Base-by-base conservation (phyloP, 1,284 basidiomycete species). In the Inonotus hispidus region DNA sequence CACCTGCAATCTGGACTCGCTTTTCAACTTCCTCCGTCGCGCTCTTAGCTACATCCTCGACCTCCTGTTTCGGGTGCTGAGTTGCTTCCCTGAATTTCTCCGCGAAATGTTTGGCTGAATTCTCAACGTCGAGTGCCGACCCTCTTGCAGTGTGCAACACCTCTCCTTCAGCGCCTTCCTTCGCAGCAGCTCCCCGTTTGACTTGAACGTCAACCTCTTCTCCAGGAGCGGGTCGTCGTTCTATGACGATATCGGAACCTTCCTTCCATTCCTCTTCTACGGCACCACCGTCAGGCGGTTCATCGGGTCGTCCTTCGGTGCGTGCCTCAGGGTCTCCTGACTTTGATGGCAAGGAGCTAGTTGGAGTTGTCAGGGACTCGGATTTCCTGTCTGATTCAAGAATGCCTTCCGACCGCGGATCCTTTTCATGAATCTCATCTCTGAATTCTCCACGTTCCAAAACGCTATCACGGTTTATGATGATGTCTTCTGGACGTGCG, bases 381-480 rank as follows among this genome's bases (percentile, higher is more conserved):
- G 70, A 65, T 3, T 16, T 64, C 32, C 61, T 65, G 59, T 49
- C 59, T 35, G 43, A 45, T 25, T 68, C 69, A 8, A 35, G 54
- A 62, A 59, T 71, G 54, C 63, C 66, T 66, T 72, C 69, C 56
- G 66, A 66, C 46, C 64, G 68, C 64, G 41, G 71, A 27, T 67
- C 68, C 58, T 69, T 76, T 63, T 76, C 79, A 29, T 75, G 72
- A 54, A 56, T 55, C 38, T 53, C 62, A 54, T 64, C 23, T 57
- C 62, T 64, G 65, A 71, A 53, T 57, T 78, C 77, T 6, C 84
- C 84, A 4, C 76, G 74, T 68, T 84, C 82, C 74, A 82, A 74
- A 4, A 70, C 72, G 53, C 69, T 78, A 71, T 93, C 90, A 41
- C 92, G 82, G 69, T 96, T 96, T 70, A 95, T 88, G 47, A 92